Evolutionary conservation across 2,329 filamentous ascomycete genomes (phyloP), one percentile per base, ranked within the genome.

Genomic region (Sporothrix luriei): DNA sequence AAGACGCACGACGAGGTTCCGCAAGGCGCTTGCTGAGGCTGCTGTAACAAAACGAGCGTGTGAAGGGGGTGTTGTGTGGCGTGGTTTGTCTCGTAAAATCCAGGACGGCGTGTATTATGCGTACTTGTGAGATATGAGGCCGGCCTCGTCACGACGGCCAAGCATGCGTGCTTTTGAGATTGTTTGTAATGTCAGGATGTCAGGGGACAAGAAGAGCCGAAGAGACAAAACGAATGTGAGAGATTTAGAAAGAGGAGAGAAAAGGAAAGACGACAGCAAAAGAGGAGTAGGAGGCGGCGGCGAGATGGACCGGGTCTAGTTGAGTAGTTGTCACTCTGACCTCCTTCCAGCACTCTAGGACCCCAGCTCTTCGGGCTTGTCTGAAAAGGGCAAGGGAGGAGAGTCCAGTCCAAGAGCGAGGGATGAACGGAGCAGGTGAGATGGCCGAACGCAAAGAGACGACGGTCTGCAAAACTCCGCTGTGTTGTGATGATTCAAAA

Each of bases 1-100:
- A 64, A 64, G 43, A 48, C 43, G 61, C 46, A 49, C 43, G 26
- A 33, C 43, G 43, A 59, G 33, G 69, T 59, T 48, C 61, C 59
- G 59, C 49, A 70, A 70, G 69, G 72, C 70, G 74, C 76, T 70
- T 73, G 70, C 68, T 59, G 71, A 68, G 38, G 66, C 68, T 69
- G 54, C 14, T 66, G 46, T 43, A 69, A 69, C 48, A 66, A 62
- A 61, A 19, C 57, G 61, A 40, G 64, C 21, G 61, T 64, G 61
- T 68, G 54, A 57, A 33, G 40, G 14, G 43, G 3, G 19, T 11
- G 21, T 14, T 40, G 65, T 24, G 54, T 62, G 48, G 29, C 46
- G 40, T 49, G 24, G 24, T 62, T 26, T 62, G 40, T 24, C 19
- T 48, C 40, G 59, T 48, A 29, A 48, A 33, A 64, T 49, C 61